phyloP scores from a whole-genome alignment of 1,139 yeast species.

The Meyerozyma guilliermondii region DNA sequence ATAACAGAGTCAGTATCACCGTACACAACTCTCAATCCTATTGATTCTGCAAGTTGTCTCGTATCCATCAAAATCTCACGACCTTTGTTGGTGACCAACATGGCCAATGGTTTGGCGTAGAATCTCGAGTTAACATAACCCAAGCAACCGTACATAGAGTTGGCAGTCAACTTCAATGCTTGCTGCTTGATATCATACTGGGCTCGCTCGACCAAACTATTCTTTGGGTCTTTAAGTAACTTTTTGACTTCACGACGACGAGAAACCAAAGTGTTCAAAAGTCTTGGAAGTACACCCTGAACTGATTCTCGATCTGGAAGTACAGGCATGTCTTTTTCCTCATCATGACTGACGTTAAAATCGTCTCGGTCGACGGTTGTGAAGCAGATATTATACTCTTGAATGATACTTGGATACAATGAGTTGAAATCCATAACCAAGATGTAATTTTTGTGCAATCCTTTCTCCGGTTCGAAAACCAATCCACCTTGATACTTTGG shows the following conservation, averaged over 20 bases:
- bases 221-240: constrained; percentile 70
- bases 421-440: constrained; percentile 98
- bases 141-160: constrained; percentile 98
- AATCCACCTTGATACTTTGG: constrained; percentile 94
- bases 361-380: constrained; percentile 82
- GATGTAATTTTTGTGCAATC: constrained; percentile 82
- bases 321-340: constrained; percentile 65
- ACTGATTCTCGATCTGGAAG: constrained; percentile 56
- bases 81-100: constrained; percentile 93
- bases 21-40: constrained; percentile 81
- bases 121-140: constrained; percentile 91
- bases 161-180: constrained; percentile 94
- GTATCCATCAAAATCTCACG: constrained; percentile 94
- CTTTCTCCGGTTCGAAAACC: constrained; percentile 96
- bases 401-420: constrained; percentile 94
- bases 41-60: constrained; percentile 82
- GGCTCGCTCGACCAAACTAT: constrained; percentile 55
- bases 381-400: constrained; percentile 94
- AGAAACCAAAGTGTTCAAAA: constrained; percentile 77
- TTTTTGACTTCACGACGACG: constrained; percentile 93
- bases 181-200: constrained; percentile 95
- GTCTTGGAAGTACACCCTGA: constrained; percentile 82
- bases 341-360: constrained; percentile 39
- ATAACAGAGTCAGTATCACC: constrained; percentile 99
- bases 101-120: constrained; percentile 93